Percentiles rank a stretch among this genome's conserved stretches.
These are phyloP conservation scores for Fonsecaea nubica DNA, from an alignment of 2,329 filamentous ascomycete genomes.

Conservation along the genomic window DNA sequence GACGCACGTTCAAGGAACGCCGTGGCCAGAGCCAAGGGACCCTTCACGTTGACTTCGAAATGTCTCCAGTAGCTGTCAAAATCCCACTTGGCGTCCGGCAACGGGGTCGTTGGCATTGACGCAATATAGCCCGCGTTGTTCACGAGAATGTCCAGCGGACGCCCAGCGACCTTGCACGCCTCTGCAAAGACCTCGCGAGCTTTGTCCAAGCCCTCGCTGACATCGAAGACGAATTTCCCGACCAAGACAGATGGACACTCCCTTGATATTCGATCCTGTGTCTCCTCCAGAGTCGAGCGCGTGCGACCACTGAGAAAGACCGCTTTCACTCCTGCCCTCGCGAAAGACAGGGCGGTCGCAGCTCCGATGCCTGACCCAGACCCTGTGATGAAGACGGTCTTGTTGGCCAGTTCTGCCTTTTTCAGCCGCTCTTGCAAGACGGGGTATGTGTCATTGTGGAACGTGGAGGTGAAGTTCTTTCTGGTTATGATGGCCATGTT, in stretches of 20 bases:
- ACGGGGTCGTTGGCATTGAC: conserved; percentile 8
- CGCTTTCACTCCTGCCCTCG: conserved; percentile 47
- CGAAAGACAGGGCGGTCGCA: conserved; percentile 43
- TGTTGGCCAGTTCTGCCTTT: conserved; percentile 39
- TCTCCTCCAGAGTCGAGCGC: conserved; percentile 41
- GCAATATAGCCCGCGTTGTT: conserved; percentile 38
- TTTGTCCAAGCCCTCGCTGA: conserved; percentile 35
- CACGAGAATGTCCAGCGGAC: conserved; percentile 39
- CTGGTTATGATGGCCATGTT: conserved; percentile 1
- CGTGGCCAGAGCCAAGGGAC: conserved; percentile 7
- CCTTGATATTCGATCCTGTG: conserved; percentile 30
- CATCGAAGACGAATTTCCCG: conserved; percentile 43
- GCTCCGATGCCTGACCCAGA: conserved; percentile 42
- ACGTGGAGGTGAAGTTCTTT: conserved; percentile 9
- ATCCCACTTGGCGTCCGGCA: neutral
- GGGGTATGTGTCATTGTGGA: conserved; percentile 18
- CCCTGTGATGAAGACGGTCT: conserved; percentile 44
- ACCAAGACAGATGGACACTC: conserved; percentile 43
- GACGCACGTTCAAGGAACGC: conserved; percentile 20
- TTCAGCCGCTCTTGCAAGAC: conserved; percentile 6
- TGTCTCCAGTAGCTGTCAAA: conserved; percentile 38
- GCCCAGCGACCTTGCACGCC: conserved; percentile 24
- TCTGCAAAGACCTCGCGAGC: conserved; percentile 35
- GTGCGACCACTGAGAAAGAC: conserved; percentile 52
- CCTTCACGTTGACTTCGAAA: conserved; percentile 38